Base-by-base conservation (phyloP, 177 flowering plant genomes). In the Tripterygium wilfordii region DNA sequence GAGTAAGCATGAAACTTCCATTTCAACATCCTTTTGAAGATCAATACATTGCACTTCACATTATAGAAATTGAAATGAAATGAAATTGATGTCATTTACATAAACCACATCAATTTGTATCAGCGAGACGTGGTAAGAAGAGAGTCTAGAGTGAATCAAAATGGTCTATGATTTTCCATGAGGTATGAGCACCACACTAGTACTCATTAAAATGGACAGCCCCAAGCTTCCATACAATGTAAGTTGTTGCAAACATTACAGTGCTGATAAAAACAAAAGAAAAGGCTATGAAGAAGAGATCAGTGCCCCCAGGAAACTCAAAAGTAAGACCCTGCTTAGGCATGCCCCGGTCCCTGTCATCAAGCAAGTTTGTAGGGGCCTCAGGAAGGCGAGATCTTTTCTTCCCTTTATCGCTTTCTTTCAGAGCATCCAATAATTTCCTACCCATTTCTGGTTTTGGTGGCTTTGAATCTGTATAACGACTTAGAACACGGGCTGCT, bases 151-250 rank as follows among this genome's bases (percentile, higher is more conserved):
- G n/a, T n/a, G n/a, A n/a, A n/a, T n/a, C n/a, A n/a, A n/a, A n/a
- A n/a, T n/a, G n/a, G n/a, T n/a, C n/a, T n/a, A n/a, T n/a, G n/a
- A n/a, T n/a, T n/a, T n/a, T n/a, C n/a, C n/a, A 30, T 30, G 33
- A 30, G 12, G 33, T 7, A 30, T 12, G 33, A 30, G 33, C 20
- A 32, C 57, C 28, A 35, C 40, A 57, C 68, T 46, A 79, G 42
- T 62, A 63, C 41, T 91, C 98, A 52, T 91, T 88, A 49, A 83
- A 88, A 69, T 91, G 98, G 54, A 91, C 88, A 22, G 96, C 98
- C 43, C 98, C 98, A 33, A 62, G 71, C 72, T 91, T 91, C 98
- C 98, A 91, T 18, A 91, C 96, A 25, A 88, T 0, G 55, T 61
- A 91, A 26, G 96, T 85, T 1, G 96, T 91, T 2, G 74, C 77